Evolutionary conservation across 164 flowering plant species (phyloP).

Genomic region (Hamamelis virginiana): DNA sequence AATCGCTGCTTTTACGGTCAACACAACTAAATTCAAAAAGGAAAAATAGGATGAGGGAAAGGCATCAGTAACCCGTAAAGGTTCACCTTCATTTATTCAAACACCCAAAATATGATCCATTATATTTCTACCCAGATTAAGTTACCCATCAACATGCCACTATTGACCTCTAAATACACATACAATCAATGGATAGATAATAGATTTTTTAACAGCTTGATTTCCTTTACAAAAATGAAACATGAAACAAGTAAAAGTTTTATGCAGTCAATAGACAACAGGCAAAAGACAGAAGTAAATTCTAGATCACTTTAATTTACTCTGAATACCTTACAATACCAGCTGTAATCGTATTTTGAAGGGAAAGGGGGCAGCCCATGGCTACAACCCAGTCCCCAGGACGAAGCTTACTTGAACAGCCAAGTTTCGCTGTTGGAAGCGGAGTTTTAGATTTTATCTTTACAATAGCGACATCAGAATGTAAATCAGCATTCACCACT

Average conservation of each 20-base stretch:
- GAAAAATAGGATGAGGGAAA: not conserved
- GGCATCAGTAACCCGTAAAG: not conserved
- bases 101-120: not conserved
- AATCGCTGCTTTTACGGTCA: slow-evolving; percentile 93
- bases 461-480: slow-evolving; percentile 90
- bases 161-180: not conserved
- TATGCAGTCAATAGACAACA: not conserved
- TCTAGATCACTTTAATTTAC: not conserved
- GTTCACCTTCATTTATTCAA: not conserved
- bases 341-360: slow-evolving; percentile 94
- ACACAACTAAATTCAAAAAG: slow-evolving; percentile 59
- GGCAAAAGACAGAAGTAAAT: not conserved
- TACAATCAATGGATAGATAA: too few relatives aligned
- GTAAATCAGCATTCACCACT: slow-evolving; percentile 81
- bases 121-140: not conserved
- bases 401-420: slow-evolving; percentile 76
- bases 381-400: slow-evolving; percentile 98
- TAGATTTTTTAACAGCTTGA: not conserved
- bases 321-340: slow-evolving; percentile 79
- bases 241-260: not conserved
- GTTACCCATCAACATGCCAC: not conserved
- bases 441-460: slow-evolving; percentile 83
- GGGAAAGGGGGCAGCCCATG: slow-evolving; percentile 89
- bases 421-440: slow-evolving; percentile 82
- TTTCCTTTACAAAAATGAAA: not conserved